Conservation (phyloP, 1,284 basidiomycete species). For the Tilletia walkeri region DNA sequence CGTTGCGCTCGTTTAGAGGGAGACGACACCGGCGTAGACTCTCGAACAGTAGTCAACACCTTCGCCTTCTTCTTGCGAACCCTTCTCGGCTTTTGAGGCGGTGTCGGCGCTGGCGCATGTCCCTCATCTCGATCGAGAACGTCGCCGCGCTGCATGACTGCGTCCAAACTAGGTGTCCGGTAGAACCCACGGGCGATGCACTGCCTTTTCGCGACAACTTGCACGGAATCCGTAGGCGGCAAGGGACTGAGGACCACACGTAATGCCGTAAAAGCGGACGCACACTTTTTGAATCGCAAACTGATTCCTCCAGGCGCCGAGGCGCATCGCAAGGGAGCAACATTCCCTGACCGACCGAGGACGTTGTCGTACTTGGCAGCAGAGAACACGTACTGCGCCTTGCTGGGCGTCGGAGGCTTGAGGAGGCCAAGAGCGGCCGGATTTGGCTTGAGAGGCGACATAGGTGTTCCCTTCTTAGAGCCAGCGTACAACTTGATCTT, state of each 20-base stretch:
- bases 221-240: background rate
- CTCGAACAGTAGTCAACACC: background rate
- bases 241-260: background rate
- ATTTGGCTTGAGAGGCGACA: background rate
- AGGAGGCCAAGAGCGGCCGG: background rate
- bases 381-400: constrained; percentile 10
- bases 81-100: background rate
- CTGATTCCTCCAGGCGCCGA: constrained; percentile 2
- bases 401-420: constrained; percentile 13
- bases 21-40: background rate
- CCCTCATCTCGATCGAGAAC: background rate
- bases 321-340: constrained; percentile 1
- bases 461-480: background rate
- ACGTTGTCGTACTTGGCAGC: background rate
- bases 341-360: background rate
- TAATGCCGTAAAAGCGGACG: constrained; percentile 2
- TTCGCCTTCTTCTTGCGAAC: too few species aligned
- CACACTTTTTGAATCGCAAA: background rate
- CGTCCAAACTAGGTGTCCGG: constrained; percentile 11
- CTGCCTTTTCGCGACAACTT: background rate
- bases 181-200: background rate
- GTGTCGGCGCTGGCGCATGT: background rate
- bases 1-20: background rate
- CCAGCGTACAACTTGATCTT: background rate
- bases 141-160: constrained; percentile 9